A percentile compares a stretch with the other conserved stretches of the same genome.
Evolutionary conservation across 371 early-diverging fungal species (phyloP).

Genomic region (Lichtheimia corymbifera): DNA sequence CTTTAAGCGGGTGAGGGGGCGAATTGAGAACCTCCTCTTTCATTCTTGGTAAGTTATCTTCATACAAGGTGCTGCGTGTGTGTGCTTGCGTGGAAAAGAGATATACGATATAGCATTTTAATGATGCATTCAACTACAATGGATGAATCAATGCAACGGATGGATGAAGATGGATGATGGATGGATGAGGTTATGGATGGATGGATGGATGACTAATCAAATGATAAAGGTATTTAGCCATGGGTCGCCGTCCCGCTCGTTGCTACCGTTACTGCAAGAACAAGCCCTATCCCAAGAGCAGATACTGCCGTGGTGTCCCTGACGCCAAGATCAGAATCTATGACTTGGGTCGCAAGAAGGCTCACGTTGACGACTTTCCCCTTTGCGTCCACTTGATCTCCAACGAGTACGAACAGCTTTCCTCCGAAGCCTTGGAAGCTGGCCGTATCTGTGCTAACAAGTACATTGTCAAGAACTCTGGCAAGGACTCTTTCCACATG

Average conservation of each 20-base stretch:
- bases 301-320: slow-evolving; percentile 99
- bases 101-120: too few species aligned
- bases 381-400: slow-evolving; percentile 96
- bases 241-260: slow-evolving; percentile 99
- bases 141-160: too few species aligned
- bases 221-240: slow-evolving; percentile 27
- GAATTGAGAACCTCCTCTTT: slow-evolving; percentile 1
- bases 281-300: slow-evolving; percentile 99
- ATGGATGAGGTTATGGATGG: background rate
- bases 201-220: background rate
- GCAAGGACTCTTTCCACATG: slow-evolving; percentile 99
- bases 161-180: background rate
- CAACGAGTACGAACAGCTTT: slow-evolving; percentile 99
- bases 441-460: slow-evolving; percentile 99
- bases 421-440: slow-evolving; percentile 99
- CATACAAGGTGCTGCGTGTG: too few species aligned
- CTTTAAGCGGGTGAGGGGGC: background rate
- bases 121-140: too few species aligned
- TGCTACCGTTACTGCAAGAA: slow-evolving; percentile 99
- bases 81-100: too few species aligned
- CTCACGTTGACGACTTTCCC: slow-evolving; percentile 98
- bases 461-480: slow-evolving; percentile 98
- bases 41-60: slow-evolving; percentile 1
- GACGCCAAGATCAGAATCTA: slow-evolving; percentile 99
- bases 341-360: slow-evolving; percentile 99